Evolutionary conservation across 139 green algal species (phyloP), one percentile per base, ranked within the genome.

Genomic region (Chlamydomonas incerta): DNA sequence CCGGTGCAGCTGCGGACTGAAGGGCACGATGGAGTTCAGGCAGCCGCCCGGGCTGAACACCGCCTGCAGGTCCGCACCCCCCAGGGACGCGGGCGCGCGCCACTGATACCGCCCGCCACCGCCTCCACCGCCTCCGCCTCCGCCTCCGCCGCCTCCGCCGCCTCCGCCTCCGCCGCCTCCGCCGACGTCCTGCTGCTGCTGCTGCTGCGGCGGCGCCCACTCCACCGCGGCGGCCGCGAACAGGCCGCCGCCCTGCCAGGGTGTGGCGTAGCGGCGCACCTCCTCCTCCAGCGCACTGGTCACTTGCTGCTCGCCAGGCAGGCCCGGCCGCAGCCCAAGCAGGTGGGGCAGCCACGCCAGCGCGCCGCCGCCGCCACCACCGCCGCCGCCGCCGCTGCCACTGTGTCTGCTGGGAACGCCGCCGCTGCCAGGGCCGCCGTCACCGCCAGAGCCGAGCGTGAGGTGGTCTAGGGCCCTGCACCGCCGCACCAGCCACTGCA

Each of bases 221-320:
- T 66, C 37, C 23, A 73, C n/a, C 15, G 55, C 28, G 28, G 26
- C 52, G 15, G 76, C 76, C 14, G 76, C 76, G 62, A 63, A 62
- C 31, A 62, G 76, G 1, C 76, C 76, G 26, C 31, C 35, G 28
- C 76, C 76, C 29, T 57, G 37, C 76, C 66, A 76, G 6, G 57
- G 41, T 23, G 65, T 68, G 65, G 23, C 66, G 79, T 85, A 85
- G 50, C 79, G 79, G 20, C 47, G 31, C 47, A 85, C 3, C 79
- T 85, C 79, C 3, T 85, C 79, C 79, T 85, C 79, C 46, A 85
- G 26, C 31, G 67, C 65, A 23, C 37, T 58, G 23, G 75, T 66
- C 65, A 85, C 69, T 0, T 0, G 5, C 66, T 85, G 79, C 47
- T 75, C 79, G 0, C 55, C 75, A 14, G 29, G 47, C 37, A 28